Evolutionary conservation across 106 monocot species (phyloP).

Genomic region (Platanthera zijinensis): DNA sequence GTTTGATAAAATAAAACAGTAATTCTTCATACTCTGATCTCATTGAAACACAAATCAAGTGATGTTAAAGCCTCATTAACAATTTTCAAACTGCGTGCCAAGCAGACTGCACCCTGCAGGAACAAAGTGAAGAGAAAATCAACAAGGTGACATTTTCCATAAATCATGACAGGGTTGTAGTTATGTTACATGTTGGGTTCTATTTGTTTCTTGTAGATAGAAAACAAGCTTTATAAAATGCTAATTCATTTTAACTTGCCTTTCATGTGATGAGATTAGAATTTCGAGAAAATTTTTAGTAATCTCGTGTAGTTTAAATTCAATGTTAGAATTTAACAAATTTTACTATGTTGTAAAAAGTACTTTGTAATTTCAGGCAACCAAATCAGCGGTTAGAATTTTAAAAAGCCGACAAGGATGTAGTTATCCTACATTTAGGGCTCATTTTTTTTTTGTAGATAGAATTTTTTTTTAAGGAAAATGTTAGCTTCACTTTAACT

Average conservation of each 20-base stretch:
- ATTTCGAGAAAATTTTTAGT: no score
- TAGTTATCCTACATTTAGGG: no score
- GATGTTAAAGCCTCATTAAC: constrained; percentile 87
- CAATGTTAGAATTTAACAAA: neutral
- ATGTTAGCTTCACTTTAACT: no score
- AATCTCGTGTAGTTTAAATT: neutral
- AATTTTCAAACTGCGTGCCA: constrained; percentile 87
- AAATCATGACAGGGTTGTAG: neutral
- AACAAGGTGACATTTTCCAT: neutral
- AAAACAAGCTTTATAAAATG: no score
- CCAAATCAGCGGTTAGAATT: no score
- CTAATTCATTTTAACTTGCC: no score
- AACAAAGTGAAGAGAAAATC: neutral
- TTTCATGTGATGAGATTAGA: no score
- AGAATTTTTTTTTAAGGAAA: no score
- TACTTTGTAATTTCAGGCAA: neutral
- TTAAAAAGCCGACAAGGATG: no score
- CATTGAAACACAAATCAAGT: constrained; percentile 96
- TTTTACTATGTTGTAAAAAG: neutral
- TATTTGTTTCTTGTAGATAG: no score
- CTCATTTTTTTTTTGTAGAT: no score
- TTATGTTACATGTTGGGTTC: no score
- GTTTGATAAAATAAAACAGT: neutral
- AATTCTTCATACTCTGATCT: constrained; percentile 66
- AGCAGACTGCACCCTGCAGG: constrained; percentile 69